Base-by-base conservation (phyloP, 257 asterid genomes). In the Sherardia arvensis region DNA sequence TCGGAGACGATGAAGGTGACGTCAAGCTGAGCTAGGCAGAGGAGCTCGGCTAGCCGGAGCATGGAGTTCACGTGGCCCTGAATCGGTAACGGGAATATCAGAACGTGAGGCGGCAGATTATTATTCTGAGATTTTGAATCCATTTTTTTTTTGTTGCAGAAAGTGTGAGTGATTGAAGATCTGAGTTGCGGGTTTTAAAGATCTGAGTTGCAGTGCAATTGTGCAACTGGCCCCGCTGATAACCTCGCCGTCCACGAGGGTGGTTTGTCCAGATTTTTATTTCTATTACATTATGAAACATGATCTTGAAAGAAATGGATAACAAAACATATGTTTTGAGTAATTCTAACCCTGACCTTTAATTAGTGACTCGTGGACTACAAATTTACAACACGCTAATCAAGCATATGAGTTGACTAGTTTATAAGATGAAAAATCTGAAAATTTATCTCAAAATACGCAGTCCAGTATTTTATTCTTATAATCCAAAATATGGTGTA, bases 21-120 rank as follows among this genome's bases (percentile, higher is more conserved):
- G 18, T 74, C 66, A 21, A 83, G 10, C 7, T 59, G 69, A 0
- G 80, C 36, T 0, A 75, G 66, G 28, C 84, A 80, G 18, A 83
- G 66, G 15, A 83, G 84, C 23, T 80, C 84, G 7, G 88, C 88
- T 1, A 83, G 80, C 22, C 74, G 70, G 8, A 83, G 80, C 85
- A 73, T 77, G 69, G 77, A 69, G 40, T 77, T 78, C 45, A 77
- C 69, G 51, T 77, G 81, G 47, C 88, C 80, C 65, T 66, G 82
- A 14, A 78, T n/a, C n/a, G 82, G 85, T 1, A 80, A 28, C 4
- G 85, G 88, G 30, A 75, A 83, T 4, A 83, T 78, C 63, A 83
- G 67, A 29, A 83, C 86, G 32, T 78, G 89, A 27, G 84, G 74
- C 2, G 81, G 74, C 7, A 56, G 26, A 7, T n/a, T n/a, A n/a